Percentiles rank a stretch among this genome's conserved stretches.
Evolutionary conservation across 106 monocot species (phyloP).

Genomic region (Platanthera guangdongensis): DNA sequence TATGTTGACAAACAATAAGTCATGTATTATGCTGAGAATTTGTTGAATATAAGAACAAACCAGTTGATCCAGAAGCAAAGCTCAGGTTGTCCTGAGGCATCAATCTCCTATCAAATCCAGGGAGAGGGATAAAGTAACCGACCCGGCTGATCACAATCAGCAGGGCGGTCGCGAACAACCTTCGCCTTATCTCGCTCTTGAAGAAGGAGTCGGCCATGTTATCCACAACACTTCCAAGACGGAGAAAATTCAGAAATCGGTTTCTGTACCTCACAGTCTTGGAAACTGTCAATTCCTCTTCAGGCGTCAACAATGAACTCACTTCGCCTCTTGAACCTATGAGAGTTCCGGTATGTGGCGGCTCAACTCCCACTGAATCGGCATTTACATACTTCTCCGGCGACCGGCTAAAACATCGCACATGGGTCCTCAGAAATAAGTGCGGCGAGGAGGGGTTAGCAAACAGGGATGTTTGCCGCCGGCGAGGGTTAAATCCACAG

Average conservation of each 20-base stretch:
- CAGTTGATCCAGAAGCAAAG: conserved; percentile 76
- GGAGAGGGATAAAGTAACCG: conserved; percentile 89
- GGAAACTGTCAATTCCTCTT: conserved; percentile 5
- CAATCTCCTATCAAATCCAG: conserved; percentile 83
- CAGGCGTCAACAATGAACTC: background rate
- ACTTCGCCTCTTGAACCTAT: background rate
- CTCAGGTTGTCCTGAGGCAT: conserved; percentile 87
- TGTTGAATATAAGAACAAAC: conserved; percentile 22
- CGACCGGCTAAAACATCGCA: conserved; percentile 2
- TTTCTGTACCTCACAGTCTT: conserved; percentile 46
- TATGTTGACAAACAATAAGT: background rate
- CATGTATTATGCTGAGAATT: background rate
- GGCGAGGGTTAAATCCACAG: background rate
- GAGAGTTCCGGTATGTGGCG: background rate
- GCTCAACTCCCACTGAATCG: background rate
- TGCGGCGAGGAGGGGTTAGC: background rate
- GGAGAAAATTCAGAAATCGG: conserved; percentile 62
- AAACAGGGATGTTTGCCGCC: background rate
- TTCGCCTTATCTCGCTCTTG: conserved; percentile 90
- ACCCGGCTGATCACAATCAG: conserved; percentile 73
- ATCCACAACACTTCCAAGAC: conserved; percentile 60
- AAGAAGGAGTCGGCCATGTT: conserved; percentile 75
- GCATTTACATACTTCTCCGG: background rate
- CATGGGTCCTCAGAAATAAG: background rate
- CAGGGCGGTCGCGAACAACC: conserved; percentile 77